A percentile compares a stretch with the other conserved stretches of the same genome.
Evolutionary conservation across 768 basidiomycete genomes (phyloP).

Genomic region (Auricularia sp.): DNA sequence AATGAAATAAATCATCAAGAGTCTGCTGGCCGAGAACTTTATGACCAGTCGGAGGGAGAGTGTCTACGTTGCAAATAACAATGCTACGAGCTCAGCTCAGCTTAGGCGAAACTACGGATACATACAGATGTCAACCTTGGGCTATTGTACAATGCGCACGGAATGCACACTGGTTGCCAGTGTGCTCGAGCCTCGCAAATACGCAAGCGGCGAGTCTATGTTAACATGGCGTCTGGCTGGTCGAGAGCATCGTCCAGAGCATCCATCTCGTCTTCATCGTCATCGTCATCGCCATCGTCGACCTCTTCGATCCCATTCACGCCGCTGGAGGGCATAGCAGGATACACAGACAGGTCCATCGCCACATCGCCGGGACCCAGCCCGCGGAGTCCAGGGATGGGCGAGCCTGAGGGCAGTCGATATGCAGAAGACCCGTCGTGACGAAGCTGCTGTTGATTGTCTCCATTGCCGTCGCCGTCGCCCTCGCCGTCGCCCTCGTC

Average conservation of each 20-base stretch:
- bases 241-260: slow-evolving; percentile 7
- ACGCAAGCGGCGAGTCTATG: no score
- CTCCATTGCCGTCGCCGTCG: background rate
- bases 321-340: no score
- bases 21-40: no score
- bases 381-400: slow-evolving; percentile 41
- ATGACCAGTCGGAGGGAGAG: no score
- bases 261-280: slow-evolving; percentile 15
- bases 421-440: background rate
- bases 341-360: background rate
- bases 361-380: slow-evolving; percentile 12
- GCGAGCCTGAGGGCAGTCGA: background rate
- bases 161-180: no score
- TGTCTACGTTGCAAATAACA: no score
- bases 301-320: slow-evolving; percentile 6
- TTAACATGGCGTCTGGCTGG: background rate
- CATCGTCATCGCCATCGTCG: slow-evolving; percentile 10
- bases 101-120: no score
- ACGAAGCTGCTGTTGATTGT: background rate
- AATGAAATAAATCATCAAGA: no score
- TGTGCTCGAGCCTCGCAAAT: no score
- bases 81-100: no score
- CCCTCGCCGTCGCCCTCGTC: slow-evolving; percentile 54
- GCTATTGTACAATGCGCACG: no score
- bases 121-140: no score